Percentiles rank a stretch among this genome's conserved stretches.
Evolutionary conservation across 176 grass and related monocot species (phyloP).

Genomic region (Hyparrhenia diplandra): DNA sequence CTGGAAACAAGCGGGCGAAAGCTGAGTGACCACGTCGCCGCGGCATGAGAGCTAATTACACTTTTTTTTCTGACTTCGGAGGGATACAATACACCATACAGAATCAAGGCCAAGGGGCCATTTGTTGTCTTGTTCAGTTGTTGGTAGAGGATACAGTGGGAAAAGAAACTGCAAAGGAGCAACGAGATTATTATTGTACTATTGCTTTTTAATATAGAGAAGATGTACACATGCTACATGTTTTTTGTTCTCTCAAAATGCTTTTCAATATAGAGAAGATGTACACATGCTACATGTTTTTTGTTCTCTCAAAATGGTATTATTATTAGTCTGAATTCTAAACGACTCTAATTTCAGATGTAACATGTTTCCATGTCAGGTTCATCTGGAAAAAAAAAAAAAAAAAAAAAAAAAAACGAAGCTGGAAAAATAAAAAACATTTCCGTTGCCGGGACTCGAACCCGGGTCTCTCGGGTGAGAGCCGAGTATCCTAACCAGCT

Average conservation of each 20-base stretch:
- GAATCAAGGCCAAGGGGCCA: not conserved
- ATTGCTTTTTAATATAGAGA: constrained; percentile 15
- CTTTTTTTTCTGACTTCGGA: not conserved
- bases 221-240: constrained; percentile 9
- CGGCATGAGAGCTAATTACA: constrained; percentile 9
- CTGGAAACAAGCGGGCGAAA: constrained; percentile 71
- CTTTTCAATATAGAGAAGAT: no score
- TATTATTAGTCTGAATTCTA: not conserved
- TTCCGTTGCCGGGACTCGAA: constrained; percentile 53
- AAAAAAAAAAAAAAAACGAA: no score
- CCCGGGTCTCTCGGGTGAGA: constrained; percentile 77
- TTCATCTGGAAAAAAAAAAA: no score
- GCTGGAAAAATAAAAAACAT: no score
- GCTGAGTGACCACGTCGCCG: constrained; percentile 60
- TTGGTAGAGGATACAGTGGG: constrained; percentile 10
- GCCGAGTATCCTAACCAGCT: constrained; percentile 96
- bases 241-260: no score
- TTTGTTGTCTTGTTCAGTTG: constrained; percentile 5
- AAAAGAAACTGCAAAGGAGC: not conserved
- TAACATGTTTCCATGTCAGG: not conserved
- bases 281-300: no score
- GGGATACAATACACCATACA: not conserved
- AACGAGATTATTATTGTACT: not conserved
- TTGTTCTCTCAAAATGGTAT: not conserved
- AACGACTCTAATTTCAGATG: not conserved